Evolutionary conservation across 768 basidiomycete species (phyloP).

Genomic region (Daedalea quercina): DNA sequence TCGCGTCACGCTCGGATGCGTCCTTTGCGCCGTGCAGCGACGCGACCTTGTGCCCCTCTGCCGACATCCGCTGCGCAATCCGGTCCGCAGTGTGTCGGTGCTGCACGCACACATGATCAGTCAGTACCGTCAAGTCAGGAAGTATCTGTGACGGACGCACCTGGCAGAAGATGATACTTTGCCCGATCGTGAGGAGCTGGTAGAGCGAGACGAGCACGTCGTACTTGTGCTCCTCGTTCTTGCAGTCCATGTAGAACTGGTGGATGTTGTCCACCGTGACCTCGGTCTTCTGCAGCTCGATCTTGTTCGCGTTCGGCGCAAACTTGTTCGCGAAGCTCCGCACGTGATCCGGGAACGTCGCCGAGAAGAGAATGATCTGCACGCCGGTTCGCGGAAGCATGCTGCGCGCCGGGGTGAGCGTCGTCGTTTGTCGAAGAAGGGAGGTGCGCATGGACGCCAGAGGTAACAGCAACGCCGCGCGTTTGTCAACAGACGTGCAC

Average conservation of each 20-base stretch:
- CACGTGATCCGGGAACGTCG: slow-evolving; percentile 94
- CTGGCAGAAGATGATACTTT: slow-evolving; percentile 98
- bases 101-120: slow-evolving; percentile 37
- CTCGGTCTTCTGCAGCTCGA: slow-evolving; percentile 90
- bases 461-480: no score
- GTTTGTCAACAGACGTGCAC: no score
- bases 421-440: no score
- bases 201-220: slow-evolving; percentile 91
- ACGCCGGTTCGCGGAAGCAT: slow-evolving; percentile 47
- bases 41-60: slow-evolving; percentile 93
- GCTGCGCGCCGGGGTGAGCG: slow-evolving; percentile 32
- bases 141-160: slow-evolving; percentile 33
- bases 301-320: slow-evolving; percentile 93
- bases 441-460: no score
- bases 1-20: slow-evolving; percentile 78
- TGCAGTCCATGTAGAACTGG: slow-evolving; percentile 98
- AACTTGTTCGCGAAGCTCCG: slow-evolving; percentile 89
- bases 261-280: slow-evolving; percentile 90
- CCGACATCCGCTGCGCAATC: slow-evolving; percentile 84
- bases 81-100: slow-evolving; percentile 89
- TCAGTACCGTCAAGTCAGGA: neutral
- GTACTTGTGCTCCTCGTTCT: slow-evolving; percentile 87
- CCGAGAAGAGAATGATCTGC: slow-evolving; percentile 96
- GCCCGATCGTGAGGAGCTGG: slow-evolving; percentile 86
- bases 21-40: slow-evolving; percentile 95